Conservation (phyloP, 192 early-diverging fungal genomes). For the Backusella tarrabulga region DNA sequence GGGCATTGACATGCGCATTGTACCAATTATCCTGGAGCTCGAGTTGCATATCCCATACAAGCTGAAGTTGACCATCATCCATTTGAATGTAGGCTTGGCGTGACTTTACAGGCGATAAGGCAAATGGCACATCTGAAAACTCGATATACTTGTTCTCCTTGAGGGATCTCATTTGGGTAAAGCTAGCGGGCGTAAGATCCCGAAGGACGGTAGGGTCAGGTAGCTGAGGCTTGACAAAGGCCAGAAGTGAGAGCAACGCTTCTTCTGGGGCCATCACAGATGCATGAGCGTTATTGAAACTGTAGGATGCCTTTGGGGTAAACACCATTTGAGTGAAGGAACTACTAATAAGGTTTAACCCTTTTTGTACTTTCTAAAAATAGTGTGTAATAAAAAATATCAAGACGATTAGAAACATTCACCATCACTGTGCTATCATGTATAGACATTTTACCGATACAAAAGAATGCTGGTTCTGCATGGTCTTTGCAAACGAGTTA, state of each 20-base stretch:
- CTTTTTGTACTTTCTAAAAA: not conserved
- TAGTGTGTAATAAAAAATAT: not conserved
- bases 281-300: not conserved
- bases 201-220: constrained; percentile 25
- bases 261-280: constrained; percentile 57
- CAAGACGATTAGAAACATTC: not conserved
- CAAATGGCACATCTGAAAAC: constrained; percentile 50
- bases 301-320: not conserved
- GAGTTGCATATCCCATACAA: constrained; percentile 81
- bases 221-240: constrained; percentile 55
- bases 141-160: constrained; percentile 32
- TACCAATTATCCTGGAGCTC: constrained; percentile 82
- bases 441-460: constrained; percentile 1
- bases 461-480: not conserved
- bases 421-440: not conserved
- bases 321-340: constrained; percentile 4
- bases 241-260: constrained; percentile 60
- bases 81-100: constrained; percentile 64
- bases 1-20: constrained; percentile 65
- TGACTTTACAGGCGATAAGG: constrained; percentile 54
- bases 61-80: constrained; percentile 51
- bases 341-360: not conserved
- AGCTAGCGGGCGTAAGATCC: not conserved
- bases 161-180: constrained; percentile 35
- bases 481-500: constrained; percentile 54